phyloP scores from a whole-genome alignment of 2,329 filamentous ascomycete species.

The Colletotrichum tropicale region DNA sequence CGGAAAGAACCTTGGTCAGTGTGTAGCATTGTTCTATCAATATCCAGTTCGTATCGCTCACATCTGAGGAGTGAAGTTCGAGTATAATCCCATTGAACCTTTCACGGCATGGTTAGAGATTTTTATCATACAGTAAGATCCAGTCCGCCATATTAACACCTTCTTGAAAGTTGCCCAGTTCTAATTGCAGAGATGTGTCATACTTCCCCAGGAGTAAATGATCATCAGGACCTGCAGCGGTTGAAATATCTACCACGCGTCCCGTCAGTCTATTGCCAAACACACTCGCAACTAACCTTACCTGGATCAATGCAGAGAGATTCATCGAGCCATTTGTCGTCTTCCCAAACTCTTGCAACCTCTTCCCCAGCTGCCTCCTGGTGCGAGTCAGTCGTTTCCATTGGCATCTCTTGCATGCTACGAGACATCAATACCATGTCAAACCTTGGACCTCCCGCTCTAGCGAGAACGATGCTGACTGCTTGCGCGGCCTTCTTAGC shows the following conservation, averaged over 20 bases:
- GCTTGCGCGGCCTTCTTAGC: not conserved
- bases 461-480: constrained; percentile 1
- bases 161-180: rapidly evolving
- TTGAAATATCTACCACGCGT: not conserved
- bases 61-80: too few species aligned
- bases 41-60: too few species aligned
- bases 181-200: not conserved
- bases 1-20: too few species aligned
- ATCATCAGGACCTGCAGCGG: rapidly evolving
- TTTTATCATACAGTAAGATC: not conserved
- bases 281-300: not conserved
- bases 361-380: rapidly evolving
- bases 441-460: not conserved
- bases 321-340: not conserved
- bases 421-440: not conserved
- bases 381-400: not conserved
- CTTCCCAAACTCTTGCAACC: not conserved
- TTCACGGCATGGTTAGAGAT: not conserved
- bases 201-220: not conserved
- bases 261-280: not conserved
- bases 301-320: not conserved
- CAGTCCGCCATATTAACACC: not conserved
- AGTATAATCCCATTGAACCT: too few species aligned
- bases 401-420: not conserved
- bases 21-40: too few species aligned